phyloP scores from a whole-genome alignment of 2,329 filamentous ascomycete species.

The Fragosphaeria purpurea region DNA sequence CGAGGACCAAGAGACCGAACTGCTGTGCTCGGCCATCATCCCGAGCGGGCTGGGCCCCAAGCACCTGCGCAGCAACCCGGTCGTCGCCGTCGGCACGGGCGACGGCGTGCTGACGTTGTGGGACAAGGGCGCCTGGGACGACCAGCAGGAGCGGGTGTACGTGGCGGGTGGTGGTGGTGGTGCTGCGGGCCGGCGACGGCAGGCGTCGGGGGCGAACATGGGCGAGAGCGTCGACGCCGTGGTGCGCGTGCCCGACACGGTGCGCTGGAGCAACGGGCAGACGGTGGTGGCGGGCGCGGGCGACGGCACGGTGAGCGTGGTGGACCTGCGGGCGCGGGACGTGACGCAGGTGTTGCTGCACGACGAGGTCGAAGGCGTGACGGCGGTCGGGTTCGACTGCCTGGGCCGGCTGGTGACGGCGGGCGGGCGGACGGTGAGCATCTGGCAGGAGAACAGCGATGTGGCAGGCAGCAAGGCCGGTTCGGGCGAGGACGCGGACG shows the following conservation, averaged over 20 bases:
- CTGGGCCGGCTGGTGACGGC: constrained; percentile 81
- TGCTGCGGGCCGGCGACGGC: constrained; percentile 8
- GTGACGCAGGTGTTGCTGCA: constrained; percentile 61
- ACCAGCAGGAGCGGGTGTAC: constrained; percentile 81
- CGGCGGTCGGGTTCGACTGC: constrained; percentile 74
- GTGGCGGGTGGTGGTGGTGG: constrained; percentile 47
- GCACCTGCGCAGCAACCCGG: constrained; percentile 55
- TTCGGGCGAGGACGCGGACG: constrained; percentile 35
- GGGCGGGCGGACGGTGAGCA: constrained; percentile 75
- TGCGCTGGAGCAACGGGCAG: constrained; percentile 54
- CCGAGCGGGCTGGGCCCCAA: constrained; percentile 59
- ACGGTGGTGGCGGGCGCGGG: constrained; percentile 72
- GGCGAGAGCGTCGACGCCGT: constrained; percentile 78
- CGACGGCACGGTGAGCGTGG: constrained; percentile 68
- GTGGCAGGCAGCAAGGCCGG: constrained; percentile 35
- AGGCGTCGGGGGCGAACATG: constrained; percentile 23
- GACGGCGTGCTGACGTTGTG: constrained; percentile 82
- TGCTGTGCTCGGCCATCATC: constrained; percentile 73
- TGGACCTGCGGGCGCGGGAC: constrained; percentile 64
- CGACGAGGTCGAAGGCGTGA: constrained; percentile 79
- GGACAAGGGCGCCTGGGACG: constrained; percentile 92
- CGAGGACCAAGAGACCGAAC: constrained; percentile 89
- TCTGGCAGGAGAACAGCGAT: constrained; percentile 68
- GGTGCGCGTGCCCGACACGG: constrained; percentile 56
- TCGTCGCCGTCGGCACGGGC: constrained; percentile 65